Evolutionary conservation across 129 eudicot species (phyloP), one percentile per base, ranked within the genome.

Genomic region (Tagetes erecta): DNA sequence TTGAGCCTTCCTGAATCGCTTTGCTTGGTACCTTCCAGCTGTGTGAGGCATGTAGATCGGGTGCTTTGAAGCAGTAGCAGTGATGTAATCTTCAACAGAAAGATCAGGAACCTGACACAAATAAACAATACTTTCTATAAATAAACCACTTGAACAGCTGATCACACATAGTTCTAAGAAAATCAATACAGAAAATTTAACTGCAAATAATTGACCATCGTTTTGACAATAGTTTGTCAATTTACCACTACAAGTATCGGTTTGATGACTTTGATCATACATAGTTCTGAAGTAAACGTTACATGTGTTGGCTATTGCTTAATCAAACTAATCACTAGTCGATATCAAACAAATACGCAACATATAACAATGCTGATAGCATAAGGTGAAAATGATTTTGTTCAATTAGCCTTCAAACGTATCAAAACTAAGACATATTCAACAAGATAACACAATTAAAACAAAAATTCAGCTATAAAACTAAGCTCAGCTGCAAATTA

Each of bases 1-100:
- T 66, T 89, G 92, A 46, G 92, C 96, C 75, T 89, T 89, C 74
- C 92, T 87, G 77, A 89, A 89, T 46, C 92, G 82, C 82, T 77
- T 87, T 4, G 77, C 83, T 76, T 86, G 92, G 70, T 87, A 89
- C 79, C 96, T 87, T 38, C 86, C 88, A 66, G 92, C 92, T 12
- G 96, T 84, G 86, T 87, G 96, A 51, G 90, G 92, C 83, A 87
- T 71, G 76, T 77, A 89, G 8, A 69, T 83, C 4, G 92, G 86
- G 63, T 83, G 88, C 85, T 84, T 89, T 30, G 87, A 50, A 45
- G 90, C 83, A 33, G 67, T 62, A 62, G 67, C 67, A 5, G 67
- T 62, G 67, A 62, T 62, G 67, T 62, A 62, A 62, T 89, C 96
- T 65, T 85, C 88, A 5, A 89, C 86, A 12, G 96, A 86, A 8